phyloP scores from a whole-genome alignment of 441 rosid species.

The Metrosideros polymorpha region DNA sequence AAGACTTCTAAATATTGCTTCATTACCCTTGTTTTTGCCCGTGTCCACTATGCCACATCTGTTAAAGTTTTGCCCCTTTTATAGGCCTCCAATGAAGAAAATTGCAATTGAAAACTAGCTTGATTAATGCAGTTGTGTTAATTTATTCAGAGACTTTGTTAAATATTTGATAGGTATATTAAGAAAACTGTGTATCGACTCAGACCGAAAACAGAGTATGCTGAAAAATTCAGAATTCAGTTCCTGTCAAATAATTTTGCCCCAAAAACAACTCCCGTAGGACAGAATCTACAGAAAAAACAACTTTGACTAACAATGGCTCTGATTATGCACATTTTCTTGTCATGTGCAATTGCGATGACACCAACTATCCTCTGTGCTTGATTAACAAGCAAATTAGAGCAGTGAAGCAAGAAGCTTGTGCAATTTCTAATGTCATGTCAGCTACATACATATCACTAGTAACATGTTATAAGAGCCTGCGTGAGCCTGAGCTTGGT shows the following conservation, averaged over 20 bases:
- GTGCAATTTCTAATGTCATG: neutral
- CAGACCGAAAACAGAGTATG: neutral
- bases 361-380: neutral
- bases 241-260: neutral
- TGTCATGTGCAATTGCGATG: neutral
- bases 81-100: neutral
- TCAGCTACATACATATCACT: neutral
- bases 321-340: neutral
- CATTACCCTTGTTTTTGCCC: neutral
- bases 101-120: neutral
- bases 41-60: neutral
- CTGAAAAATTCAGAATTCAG: neutral
- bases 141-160: neutral
- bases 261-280: neutral
- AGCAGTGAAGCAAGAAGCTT: neutral
- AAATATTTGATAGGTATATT: neutral
- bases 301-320: neutral
- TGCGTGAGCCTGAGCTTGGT: neutral
- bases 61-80: neutral
- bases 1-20: neutral
- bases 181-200: neutral
- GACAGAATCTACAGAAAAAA: neutral
- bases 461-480: neutral
- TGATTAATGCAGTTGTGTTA: neutral
- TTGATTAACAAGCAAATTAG: neutral